A percentile compares a stretch with the other conserved stretches of the same genome.
Conservation (phyloP, 2,329 filamentous ascomycete species). For the Trichophyton mentagrophytes region DNA sequence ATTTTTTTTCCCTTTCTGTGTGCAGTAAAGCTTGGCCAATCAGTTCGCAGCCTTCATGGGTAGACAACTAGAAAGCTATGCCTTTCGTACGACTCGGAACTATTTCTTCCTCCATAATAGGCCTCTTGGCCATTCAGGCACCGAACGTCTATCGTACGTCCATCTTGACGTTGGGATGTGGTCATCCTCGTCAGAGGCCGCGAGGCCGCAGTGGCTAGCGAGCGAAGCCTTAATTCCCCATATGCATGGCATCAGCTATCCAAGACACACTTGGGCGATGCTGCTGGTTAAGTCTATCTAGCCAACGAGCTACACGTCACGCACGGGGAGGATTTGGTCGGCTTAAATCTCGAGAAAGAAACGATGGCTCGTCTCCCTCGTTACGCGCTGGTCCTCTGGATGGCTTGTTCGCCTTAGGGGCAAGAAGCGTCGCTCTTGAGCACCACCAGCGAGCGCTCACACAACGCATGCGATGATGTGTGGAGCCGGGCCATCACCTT, state of each 20-base stretch:
- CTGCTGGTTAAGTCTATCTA: not conserved
- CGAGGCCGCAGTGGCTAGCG: not conserved
- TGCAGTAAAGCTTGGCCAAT: not conserved
- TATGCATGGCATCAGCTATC: not conserved
- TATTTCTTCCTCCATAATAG: not conserved
- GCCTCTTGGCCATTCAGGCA: slow-evolving; percentile 1
- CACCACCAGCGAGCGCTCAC: not conserved
- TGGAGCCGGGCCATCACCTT: slow-evolving; percentile 4
- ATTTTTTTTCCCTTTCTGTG: not conserved
- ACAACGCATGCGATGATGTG: not conserved
- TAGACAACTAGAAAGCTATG: not conserved
- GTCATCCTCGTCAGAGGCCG: not conserved
- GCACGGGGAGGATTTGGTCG: not conserved
- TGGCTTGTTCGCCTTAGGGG: not conserved
- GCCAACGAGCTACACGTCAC: not conserved
- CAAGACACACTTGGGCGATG: not conserved
- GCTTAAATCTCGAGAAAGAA: not conserved
- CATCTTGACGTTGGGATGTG: not conserved
- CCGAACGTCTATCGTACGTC: not conserved
- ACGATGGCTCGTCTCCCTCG: not conserved
- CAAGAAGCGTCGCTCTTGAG: not conserved
- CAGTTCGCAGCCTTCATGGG: not conserved
- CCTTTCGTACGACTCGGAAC: slow-evolving; percentile 1
- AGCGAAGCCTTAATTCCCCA: not conserved
- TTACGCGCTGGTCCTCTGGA: not conserved